These are phyloP conservation scores for Ganoderma resinaceum DNA, from an alignment of 1,284 basidiomycete species.

Conservation along the genomic window DNA sequence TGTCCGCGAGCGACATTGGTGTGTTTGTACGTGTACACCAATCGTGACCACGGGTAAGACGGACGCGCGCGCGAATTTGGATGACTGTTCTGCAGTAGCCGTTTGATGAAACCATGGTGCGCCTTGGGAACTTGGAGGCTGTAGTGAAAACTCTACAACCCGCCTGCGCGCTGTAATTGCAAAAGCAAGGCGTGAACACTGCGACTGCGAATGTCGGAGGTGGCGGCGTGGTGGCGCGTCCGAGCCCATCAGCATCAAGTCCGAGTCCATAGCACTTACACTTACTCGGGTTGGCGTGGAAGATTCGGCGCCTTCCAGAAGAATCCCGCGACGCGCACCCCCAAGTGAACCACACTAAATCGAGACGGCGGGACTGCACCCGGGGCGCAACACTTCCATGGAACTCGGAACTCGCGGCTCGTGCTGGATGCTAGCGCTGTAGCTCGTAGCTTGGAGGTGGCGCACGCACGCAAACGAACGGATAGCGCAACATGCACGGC, in stretches of 20 bases:
- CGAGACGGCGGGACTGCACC: neutral
- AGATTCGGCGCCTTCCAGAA: neutral
- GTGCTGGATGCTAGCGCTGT: no score
- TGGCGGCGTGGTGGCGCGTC: constrained; percentile 1
- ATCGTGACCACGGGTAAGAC: neutral
- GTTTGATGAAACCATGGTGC: no score
- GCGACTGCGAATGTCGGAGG: neutral
- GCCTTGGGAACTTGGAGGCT: neutral
- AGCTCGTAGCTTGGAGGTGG: neutral
- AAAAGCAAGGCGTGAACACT: neutral
- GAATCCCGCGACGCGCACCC: neutral
- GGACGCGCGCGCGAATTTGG: neutral
- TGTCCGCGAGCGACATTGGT: neutral
- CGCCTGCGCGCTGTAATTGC: neutral
- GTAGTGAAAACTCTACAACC: neutral
- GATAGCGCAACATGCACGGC: neutral
- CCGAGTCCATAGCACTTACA: neutral
- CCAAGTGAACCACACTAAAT: neutral
- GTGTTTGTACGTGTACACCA: neutral
- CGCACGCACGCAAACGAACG: neutral
- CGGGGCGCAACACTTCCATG: no score
- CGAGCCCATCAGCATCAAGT: neutral
- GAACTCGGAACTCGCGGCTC: no score
- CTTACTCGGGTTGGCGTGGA: neutral
- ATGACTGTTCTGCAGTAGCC: no score